phyloP scores from a whole-genome alignment of 148 eudicot genomes.

The Pouteria glomerata region DNA sequence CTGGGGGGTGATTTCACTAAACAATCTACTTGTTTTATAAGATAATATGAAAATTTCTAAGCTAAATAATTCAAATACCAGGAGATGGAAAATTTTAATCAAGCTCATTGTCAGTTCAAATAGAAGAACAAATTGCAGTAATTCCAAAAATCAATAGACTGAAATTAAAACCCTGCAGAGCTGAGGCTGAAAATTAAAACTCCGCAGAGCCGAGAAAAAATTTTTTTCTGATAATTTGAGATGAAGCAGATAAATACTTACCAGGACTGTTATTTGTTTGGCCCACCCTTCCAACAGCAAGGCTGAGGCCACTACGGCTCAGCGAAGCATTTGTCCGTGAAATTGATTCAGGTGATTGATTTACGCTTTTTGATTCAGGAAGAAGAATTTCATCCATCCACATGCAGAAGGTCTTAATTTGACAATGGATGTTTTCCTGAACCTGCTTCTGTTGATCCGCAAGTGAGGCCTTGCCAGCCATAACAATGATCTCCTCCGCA shows the following conservation, averaged over 20 bases:
- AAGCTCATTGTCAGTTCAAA: neutral
- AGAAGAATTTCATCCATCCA: conserved; percentile 73
- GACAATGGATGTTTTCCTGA: conserved; percentile 80
- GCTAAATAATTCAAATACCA: neutral
- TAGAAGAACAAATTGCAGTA: neutral
- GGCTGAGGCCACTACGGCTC: conserved; percentile 70
- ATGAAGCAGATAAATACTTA: conserved; percentile 24
- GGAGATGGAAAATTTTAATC: neutral
- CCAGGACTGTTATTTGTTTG: conserved; percentile 38
- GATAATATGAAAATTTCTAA: neutral
- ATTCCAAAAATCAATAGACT: neutral
- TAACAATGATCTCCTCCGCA: conserved; percentile 76
- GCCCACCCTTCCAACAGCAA: conserved; percentile 64
- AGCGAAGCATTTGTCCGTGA: conserved; percentile 24
- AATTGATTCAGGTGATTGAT: conserved; percentile 24
- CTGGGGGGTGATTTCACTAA: neutral
- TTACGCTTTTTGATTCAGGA: conserved; percentile 36
- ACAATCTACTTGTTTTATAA: neutral
- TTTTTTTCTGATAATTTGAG: neutral
- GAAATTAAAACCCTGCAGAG: neutral
- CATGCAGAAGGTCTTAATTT: conserved; percentile 50
- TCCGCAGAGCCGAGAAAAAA: neutral
- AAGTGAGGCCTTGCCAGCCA: conserved; percentile 73
- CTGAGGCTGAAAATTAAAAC: neutral
- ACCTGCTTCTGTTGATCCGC: conserved; percentile 80